These are phyloP conservation scores for Moricandia arvensis DNA, from an alignment of 345 rosid species.

Conservation along the genomic window DNA sequence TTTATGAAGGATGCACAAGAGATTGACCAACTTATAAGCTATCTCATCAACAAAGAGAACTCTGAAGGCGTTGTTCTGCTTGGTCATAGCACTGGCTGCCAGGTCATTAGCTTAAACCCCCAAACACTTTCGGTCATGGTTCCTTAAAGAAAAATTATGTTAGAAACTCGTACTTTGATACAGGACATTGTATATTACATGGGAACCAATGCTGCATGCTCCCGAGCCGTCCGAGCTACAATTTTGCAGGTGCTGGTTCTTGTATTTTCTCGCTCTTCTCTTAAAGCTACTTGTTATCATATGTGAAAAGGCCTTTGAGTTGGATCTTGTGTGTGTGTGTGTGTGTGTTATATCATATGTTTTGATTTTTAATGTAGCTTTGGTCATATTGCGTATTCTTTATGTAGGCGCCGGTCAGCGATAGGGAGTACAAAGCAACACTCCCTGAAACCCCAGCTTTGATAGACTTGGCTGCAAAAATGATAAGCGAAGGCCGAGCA, in stretches of 20 bases:
- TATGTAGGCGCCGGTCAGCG: constrained; percentile 92
- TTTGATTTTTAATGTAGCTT: background rate
- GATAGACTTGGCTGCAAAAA: constrained; percentile 88
- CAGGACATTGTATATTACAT: constrained; percentile 92
- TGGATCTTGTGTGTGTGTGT: constrained; percentile 12
- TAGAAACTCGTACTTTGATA: constrained; percentile 9
- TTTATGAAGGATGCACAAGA: constrained; percentile 79
- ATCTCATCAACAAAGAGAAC: constrained; percentile 92
- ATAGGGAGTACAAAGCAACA: constrained; percentile 83
- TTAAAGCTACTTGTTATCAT: background rate
- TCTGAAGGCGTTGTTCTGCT: constrained; percentile 90
- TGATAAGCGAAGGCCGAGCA: constrained; percentile 84
- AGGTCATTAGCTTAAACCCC: constrained; percentile 47
- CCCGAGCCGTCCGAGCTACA: constrained; percentile 91
- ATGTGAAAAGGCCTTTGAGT: constrained; percentile 7
- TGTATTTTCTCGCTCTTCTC: background rate
- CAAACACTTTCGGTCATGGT: background rate
- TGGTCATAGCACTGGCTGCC: constrained; percentile 98
- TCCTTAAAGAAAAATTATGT: background rate
- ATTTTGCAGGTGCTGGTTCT: constrained; percentile 72
- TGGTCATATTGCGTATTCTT: constrained; percentile 30
- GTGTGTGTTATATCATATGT: constrained; percentile 4
- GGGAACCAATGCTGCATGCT: constrained; percentile 90
- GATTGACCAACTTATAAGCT: constrained; percentile 79
- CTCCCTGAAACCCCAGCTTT: constrained; percentile 89